These are phyloP conservation scores for Lyophyllum atratum DNA, from an alignment of 768 basidiomycete species.

Conservation along the genomic window DNA sequence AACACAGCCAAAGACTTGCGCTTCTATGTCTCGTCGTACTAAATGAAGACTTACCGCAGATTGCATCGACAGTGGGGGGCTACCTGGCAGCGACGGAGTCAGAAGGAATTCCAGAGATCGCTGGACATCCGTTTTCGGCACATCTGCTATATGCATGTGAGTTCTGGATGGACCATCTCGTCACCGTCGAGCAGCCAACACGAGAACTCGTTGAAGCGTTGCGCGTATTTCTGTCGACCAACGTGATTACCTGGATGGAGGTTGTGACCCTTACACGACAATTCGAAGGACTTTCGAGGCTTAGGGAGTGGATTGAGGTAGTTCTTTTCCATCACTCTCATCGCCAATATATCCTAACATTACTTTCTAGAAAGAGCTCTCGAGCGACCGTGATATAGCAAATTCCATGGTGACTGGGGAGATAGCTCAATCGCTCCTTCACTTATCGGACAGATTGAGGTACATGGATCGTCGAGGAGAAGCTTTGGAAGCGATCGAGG, in stretches of 20 bases:
- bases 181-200: not conserved
- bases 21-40: not conserved
- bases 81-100: not conserved
- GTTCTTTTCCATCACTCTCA: too few relatives aligned
- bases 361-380: too few relatives aligned
- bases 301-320: too few relatives aligned
- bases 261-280: too few relatives aligned
- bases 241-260: too few relatives aligned
- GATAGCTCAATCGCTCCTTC: too few relatives aligned
- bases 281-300: too few relatives aligned
- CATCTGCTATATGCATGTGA: not conserved
- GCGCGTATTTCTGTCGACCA: too few relatives aligned
- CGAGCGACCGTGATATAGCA: not conserved
- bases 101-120: not conserved
- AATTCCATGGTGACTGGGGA: not conserved
- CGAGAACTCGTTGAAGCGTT: too few relatives aligned
- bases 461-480: not conserved
- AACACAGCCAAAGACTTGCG: not conserved
- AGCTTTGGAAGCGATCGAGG: not conserved
- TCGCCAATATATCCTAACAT: too few relatives aligned
- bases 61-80: too few relatives aligned
- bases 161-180: not conserved
- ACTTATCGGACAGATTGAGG: not conserved
- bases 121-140: not conserved
- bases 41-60: not conserved